phyloP scores from a whole-genome alignment of 106 monocot species.

The Xerophyta viscosa region DNA sequence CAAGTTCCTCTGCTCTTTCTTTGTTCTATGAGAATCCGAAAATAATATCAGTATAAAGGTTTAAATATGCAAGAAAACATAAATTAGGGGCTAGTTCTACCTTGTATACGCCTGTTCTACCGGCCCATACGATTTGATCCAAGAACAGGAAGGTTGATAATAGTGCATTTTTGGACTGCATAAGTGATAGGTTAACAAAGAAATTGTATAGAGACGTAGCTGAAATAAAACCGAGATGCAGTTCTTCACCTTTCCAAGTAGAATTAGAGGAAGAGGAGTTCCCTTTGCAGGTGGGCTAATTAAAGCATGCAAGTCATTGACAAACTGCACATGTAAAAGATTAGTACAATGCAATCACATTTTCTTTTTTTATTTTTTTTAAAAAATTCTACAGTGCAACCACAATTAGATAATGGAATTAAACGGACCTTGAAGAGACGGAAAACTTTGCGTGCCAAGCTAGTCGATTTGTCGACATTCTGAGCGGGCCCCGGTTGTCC shows the following conservation, averaged over 20 bases:
- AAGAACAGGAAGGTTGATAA: conserved; percentile 86
- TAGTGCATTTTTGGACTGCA: conserved; percentile 93
- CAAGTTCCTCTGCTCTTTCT: conserved; percentile 57
- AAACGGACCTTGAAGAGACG: conserved; percentile 73
- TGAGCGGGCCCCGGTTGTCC: conserved; percentile 77
- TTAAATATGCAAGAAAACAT: background rate
- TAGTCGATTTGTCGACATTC: conserved; percentile 80
- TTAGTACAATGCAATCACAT: background rate
- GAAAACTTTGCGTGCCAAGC: conserved; percentile 84
- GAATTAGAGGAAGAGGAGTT: conserved; percentile 70
- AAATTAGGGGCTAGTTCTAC: conserved; percentile 14
- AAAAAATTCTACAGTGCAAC: no score
- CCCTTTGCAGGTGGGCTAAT: conserved; percentile 60
- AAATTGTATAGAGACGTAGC: background rate
- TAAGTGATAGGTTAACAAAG: background rate
- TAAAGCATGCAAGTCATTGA: conserved; percentile 86
- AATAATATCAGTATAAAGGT: no score
- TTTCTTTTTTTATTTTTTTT: background rate
- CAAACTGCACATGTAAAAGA: conserved; percentile 50
- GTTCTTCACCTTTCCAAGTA: conserved; percentile 72
- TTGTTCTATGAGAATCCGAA: conserved; percentile 49
- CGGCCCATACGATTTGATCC: conserved; percentile 94
- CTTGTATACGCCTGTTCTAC: conserved; percentile 92
- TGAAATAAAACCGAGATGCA: background rate
- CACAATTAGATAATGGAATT: background rate